Evolutionary conservation across 306 rosid genomes (phyloP).

Genomic region (Medicago lupulina): DNA sequence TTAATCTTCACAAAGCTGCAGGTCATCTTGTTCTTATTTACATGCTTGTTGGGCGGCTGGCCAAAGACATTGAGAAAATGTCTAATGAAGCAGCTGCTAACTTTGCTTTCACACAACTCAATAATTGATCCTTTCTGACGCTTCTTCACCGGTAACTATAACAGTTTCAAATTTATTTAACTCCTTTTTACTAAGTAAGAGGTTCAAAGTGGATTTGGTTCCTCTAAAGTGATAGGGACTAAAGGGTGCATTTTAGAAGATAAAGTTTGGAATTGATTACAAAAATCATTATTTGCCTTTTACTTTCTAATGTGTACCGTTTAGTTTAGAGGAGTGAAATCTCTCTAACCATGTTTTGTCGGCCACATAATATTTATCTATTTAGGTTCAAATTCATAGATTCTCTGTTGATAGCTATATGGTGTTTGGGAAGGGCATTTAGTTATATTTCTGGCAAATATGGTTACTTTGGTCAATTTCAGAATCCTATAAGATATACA

Average conservation of each 20-base stretch:
- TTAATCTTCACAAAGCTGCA: constrained; percentile 97
- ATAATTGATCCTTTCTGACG: constrained; percentile 91
- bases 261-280: not conserved
- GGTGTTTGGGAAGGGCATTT: constrained; percentile 14
- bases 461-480: not conserved
- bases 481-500: not conserved
- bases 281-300: not conserved
- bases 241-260: not conserved
- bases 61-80: constrained; percentile 96
- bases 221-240: not conserved
- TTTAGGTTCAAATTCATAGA: constrained; percentile 7
- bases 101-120: constrained; percentile 82
- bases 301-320: not conserved
- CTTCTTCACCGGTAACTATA: constrained; percentile 78
- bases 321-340: not conserved
- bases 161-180: not conserved
- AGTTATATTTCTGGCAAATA: constrained; percentile 2
- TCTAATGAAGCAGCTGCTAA: constrained; percentile 98
- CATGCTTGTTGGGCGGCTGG: constrained; percentile 99
- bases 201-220: constrained; percentile 19
- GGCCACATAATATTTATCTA: not conserved
- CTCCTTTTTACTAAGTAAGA: no score
- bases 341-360: constrained; percentile 8
- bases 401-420: not conserved
- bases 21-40: constrained; percentile 90